These are phyloP conservation scores for Microbotryum lychnidis-dioicae DNA, from an alignment of 1,284 basidiomycete species.

Conservation along the genomic window DNA sequence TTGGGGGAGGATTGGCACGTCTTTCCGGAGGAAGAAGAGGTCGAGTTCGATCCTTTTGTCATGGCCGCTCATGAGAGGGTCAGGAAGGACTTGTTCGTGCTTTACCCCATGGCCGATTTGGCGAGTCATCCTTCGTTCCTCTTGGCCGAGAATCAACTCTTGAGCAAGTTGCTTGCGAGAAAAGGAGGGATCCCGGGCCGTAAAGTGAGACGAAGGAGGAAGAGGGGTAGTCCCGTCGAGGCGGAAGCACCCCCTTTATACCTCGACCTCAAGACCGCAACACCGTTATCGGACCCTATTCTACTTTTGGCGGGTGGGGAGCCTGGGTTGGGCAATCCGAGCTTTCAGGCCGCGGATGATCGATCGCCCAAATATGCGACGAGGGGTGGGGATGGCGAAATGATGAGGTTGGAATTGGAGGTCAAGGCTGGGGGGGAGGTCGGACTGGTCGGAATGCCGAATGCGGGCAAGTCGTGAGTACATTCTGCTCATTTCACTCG, in stretches of 20 bases:
- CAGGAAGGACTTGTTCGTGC: slow-evolving; percentile 29
- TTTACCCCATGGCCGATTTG: slow-evolving; percentile 31
- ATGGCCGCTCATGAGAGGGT: slow-evolving; percentile 12
- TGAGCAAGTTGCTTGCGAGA: slow-evolving; percentile 24
- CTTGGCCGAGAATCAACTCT: slow-evolving; percentile 25
- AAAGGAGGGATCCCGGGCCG: slow-evolving; percentile 25
- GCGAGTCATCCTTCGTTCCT: slow-evolving; percentile 25
- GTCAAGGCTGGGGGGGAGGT: slow-evolving; percentile 91
- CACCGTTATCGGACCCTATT: slow-evolving; percentile 48
- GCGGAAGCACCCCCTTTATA: slow-evolving; percentile 54
- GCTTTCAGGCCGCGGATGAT: slow-evolving; percentile 41
- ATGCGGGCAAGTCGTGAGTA: slow-evolving; percentile 55
- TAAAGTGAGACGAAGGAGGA: slow-evolving; percentile 26
- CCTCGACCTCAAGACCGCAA: slow-evolving; percentile 49
- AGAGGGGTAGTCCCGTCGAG: slow-evolving; percentile 51
- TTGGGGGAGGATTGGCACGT: slow-evolving; percentile 11
- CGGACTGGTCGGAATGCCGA: slow-evolving; percentile 91
- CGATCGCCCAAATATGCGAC: slow-evolving; percentile 42
- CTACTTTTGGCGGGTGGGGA: slow-evolving; percentile 68
- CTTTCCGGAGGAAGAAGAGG: slow-evolving; percentile 22
- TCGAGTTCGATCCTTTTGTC: slow-evolving; percentile 8
- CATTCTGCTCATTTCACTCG: neutral
- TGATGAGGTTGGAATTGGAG: slow-evolving; percentile 76
- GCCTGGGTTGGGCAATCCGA: slow-evolving; percentile 78
- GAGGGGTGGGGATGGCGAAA: slow-evolving; percentile 66